Conservation (phyloP, 768 basidiomycete species). For the Suillus plorans region DNA sequence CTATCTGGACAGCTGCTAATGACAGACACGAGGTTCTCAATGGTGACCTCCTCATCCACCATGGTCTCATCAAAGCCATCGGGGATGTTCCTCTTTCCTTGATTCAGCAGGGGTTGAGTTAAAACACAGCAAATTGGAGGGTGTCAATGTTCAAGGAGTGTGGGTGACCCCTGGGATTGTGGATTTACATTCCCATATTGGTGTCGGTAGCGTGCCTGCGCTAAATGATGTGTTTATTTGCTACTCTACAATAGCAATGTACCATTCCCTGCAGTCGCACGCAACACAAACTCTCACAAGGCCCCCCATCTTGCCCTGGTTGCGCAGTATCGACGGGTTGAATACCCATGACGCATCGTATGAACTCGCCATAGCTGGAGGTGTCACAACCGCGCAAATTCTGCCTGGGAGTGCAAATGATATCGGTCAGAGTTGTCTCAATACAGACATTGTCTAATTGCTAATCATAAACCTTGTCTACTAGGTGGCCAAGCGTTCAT, state of each 20-base stretch:
- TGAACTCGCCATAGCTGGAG: conserved; percentile 41
- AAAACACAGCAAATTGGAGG: conserved; percentile 39
- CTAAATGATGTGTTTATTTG: conserved; percentile 24
- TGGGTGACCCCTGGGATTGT: conserved; percentile 81
- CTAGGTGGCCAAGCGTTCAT: conserved; percentile 51
- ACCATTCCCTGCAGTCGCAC: conserved; percentile 11
- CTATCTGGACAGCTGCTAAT: conserved; percentile 76
- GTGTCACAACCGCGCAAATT: conserved; percentile 46
- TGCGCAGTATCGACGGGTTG: conserved; percentile 44
- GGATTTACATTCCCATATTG: conserved; percentile 50
- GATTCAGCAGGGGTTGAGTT: conserved; percentile 19
- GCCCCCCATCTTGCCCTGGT: too few species aligned
- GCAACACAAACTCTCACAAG: too few species aligned
- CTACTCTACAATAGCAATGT: conserved; percentile 9
- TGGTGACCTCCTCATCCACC: conserved; percentile 69
- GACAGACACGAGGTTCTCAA: conserved; percentile 66
- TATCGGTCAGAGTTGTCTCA: conserved; percentile 22
- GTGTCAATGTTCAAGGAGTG: conserved; percentile 62
- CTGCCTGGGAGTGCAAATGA: conserved; percentile 44
- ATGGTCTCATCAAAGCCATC: conserved; percentile 62
- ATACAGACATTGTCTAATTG: background rate
- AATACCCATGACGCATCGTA: conserved; percentile 46
- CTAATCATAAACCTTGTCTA: conserved; percentile 1
- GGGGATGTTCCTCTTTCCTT: conserved; percentile 40
- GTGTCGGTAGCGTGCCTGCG: conserved; percentile 36